Percentiles rank a stretch among this genome's conserved stretches.
phyloP scores from a whole-genome alignment of 331 rosid species.

The Malus hybrid region DNA sequence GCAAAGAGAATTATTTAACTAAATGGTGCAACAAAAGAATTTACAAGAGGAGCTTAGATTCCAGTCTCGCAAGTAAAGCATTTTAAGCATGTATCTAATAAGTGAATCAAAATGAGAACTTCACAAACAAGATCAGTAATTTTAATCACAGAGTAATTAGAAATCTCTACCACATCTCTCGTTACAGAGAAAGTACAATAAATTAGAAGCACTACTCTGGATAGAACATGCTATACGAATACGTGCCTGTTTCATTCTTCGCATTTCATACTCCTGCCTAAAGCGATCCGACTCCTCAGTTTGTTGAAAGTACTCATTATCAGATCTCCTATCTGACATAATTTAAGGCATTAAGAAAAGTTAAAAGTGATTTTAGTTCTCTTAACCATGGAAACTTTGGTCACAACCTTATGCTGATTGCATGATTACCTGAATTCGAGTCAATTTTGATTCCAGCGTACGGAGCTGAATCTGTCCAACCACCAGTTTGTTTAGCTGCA shows the following conservation, averaged over 20 bases:
- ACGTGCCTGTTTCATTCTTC: conserved; percentile 35
- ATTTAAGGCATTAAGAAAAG: neutral
- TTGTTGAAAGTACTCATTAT: conserved; percentile 22
- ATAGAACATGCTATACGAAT: neutral
- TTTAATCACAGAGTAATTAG: neutral
- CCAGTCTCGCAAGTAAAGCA: neutral
- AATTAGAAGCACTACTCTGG: neutral
- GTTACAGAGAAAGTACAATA: too few species aligned
- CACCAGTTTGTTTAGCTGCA: conserved; percentile 16
- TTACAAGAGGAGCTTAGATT: neutral
- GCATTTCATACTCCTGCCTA: conserved; percentile 32
- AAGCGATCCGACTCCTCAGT: conserved; percentile 28
- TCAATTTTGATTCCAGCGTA: conserved; percentile 20
- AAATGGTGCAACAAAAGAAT: neutral
- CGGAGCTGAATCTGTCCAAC: conserved; percentile 20
- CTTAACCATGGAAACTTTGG: neutral
- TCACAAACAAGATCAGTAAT: neutral
- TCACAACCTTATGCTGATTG: neutral
- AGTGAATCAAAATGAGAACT: neutral
- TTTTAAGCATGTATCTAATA: too few species aligned
- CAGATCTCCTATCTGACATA: conserved; percentile 22
- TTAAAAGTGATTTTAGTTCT: neutral
- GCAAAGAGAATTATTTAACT: neutral
- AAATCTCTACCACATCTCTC: too few species aligned
- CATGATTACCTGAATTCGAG: conserved; percentile 12